Evolutionary conservation across 495 filamentous ascomycete species (phyloP).

Genomic region (Neurospora sp.): DNA sequence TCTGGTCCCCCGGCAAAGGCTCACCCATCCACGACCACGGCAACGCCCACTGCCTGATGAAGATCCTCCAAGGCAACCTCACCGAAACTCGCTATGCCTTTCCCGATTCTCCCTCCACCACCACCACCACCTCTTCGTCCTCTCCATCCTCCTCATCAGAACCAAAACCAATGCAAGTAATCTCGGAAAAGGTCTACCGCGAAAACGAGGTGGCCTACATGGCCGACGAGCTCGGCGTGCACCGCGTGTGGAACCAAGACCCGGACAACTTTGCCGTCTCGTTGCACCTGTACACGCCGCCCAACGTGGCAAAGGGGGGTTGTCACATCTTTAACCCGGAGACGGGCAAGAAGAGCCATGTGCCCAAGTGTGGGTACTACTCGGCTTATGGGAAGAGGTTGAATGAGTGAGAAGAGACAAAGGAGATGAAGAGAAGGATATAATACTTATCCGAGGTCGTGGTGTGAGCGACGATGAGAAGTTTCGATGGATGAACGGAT

Average conservation of each 20-base stretch:
- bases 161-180: slow-evolving; percentile 35
- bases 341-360: slow-evolving; percentile 63
- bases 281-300: slow-evolving; percentile 84
- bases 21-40: slow-evolving; percentile 84
- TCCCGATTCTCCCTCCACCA: slow-evolving; percentile 47
- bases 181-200: slow-evolving; percentile 42
- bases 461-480: not conserved
- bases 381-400: slow-evolving; percentile 43
- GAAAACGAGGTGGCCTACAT: slow-evolving; percentile 36
- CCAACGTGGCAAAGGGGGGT: slow-evolving; percentile 68
- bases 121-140: not conserved
- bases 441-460: not conserved
- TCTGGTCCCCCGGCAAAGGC: slow-evolving; percentile 86
- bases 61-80: slow-evolving; percentile 63
- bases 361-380: slow-evolving; percentile 56
- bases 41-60: slow-evolving; percentile 66
- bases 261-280: slow-evolving; percentile 65
- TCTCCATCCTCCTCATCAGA: slow-evolving; percentile 40
- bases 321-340: slow-evolving; percentile 61
- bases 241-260: slow-evolving; percentile 69
- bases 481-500: not conserved
- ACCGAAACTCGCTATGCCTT: slow-evolving; percentile 73
- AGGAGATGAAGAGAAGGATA: not conserved
- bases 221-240: slow-evolving; percentile 57
- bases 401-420: slow-evolving; percentile 10